Conservation (phyloP, 805 yeast species). For the Teunomyces kruisii region DNA sequence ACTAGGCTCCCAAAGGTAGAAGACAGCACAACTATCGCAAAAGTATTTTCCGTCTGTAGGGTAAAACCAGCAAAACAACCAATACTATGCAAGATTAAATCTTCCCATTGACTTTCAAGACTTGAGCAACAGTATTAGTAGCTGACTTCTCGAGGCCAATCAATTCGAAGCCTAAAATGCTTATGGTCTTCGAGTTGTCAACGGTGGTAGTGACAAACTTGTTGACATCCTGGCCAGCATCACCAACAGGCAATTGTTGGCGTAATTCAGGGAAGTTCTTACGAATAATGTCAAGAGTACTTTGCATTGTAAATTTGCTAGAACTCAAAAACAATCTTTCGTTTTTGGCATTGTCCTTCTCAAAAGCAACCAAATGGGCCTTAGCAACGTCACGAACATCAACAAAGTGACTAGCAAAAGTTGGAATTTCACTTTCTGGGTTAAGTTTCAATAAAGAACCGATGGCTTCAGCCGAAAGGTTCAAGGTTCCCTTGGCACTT, state of each 20-base stretch:
- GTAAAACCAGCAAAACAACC: too few species aligned
- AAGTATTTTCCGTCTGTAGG: too few species aligned
- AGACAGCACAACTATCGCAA: too few species aligned
- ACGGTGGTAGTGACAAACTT: neutral
- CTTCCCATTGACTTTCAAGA: constrained; percentile 39
- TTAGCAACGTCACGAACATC: constrained; percentile 16
- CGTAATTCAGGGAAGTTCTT: constrained; percentile 22
- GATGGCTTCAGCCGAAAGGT: constrained; percentile 14
- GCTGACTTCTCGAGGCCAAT: constrained; percentile 17
- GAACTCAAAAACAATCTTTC: constrained; percentile 30
- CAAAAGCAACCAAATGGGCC: constrained; percentile 15
- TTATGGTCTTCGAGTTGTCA: constrained; percentile 16
- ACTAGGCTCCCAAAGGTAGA: too few species aligned
- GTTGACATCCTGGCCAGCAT: constrained; percentile 10
- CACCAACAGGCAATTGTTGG: constrained; percentile 15
- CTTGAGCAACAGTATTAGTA: constrained; percentile 23
- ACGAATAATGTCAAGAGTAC: constrained; percentile 18
- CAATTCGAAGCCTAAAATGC: constrained; percentile 19
- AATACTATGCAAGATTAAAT: too few species aligned
- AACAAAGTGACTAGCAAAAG: constrained; percentile 18
- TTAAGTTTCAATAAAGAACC: constrained; percentile 10
- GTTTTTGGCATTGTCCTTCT: constrained; percentile 12
- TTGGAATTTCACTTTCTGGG: neutral
- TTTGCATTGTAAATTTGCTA: constrained; percentile 18
- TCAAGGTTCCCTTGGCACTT: constrained; percentile 9